These are phyloP conservation scores for Oryza longistaminata DNA, from an alignment of 176 grass and related monocot species.

Conservation along the genomic window DNA sequence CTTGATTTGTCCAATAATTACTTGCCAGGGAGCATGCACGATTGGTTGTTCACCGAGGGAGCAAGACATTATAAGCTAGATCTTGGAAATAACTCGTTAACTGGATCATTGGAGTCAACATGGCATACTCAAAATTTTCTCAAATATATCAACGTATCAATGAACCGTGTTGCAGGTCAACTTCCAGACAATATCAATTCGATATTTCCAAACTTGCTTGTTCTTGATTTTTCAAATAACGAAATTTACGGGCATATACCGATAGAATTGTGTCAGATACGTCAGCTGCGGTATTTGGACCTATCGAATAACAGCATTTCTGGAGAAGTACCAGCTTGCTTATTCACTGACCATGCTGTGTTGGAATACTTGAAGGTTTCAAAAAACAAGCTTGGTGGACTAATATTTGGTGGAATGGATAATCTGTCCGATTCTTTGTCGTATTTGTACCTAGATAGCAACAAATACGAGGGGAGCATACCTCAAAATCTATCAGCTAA, in stretches of 20 bases:
- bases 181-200: conserved; percentile 22
- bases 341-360: not conserved
- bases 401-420: not conserved
- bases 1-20: conserved; percentile 44
- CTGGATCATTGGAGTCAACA: not conserved
- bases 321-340: conserved; percentile 30
- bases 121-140: not conserved
- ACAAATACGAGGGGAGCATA: not conserved
- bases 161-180: conserved; percentile 3
- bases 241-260: conserved; percentile 29
- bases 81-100: conserved; percentile 37
- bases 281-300: not conserved
- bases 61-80: not conserved
- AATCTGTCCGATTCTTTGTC: not conserved
- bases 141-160: conserved; percentile 1
- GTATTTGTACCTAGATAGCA: not conserved
- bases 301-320: conserved; percentile 39
- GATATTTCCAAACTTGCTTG: not conserved
- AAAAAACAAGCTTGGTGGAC: conserved; percentile 36
- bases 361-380: not conserved
- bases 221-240: conserved; percentile 30
- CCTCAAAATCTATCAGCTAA: not conserved
- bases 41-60: conserved; percentile 41
- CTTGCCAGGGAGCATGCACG: conserved; percentile 18
- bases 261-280: not conserved